Conservation (phyloP, 2,329 filamentous ascomycete genomes). For the Colletotrichum echinochloae region DNA sequence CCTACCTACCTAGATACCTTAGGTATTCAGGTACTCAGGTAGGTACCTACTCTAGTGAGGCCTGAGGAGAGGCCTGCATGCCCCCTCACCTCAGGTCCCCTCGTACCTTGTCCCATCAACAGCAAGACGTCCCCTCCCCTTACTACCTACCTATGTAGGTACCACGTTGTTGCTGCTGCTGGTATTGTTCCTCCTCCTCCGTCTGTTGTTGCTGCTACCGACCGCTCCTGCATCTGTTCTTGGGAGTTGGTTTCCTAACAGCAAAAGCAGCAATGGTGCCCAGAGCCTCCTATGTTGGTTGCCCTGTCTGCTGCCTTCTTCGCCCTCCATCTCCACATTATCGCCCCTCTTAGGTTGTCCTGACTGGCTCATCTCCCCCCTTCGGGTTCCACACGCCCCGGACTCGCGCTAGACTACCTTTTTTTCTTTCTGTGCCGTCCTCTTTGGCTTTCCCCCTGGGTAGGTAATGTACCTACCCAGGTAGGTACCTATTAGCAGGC, state of each 20-base stretch:
- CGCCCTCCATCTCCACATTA: slow-evolving; percentile 47
- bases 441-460: neutral
- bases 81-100: slow-evolving; percentile 38
- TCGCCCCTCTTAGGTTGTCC: slow-evolving; percentile 21
- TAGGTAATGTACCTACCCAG: no score
- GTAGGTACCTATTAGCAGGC: no score
- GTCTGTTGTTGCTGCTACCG: slow-evolving; percentile 26
- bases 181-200: slow-evolving; percentile 3
- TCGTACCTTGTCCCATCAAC: no score
- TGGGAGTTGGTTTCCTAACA: neutral
- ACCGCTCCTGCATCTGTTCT: slow-evolving; percentile 4
- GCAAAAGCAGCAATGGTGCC: neutral
- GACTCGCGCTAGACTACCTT: slow-evolving; percentile 6
- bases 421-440: slow-evolving; percentile 9
- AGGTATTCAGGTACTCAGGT: no score
- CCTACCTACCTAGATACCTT: no score
- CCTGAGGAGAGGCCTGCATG: slow-evolving; percentile 1
- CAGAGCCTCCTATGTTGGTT: neutral
- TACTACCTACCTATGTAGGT: no score
- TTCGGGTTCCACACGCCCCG: slow-evolving; percentile 20
- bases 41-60: neutral
- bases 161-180: slow-evolving; percentile 21
- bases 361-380: slow-evolving; percentile 42
- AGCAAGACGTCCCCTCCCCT: no score
- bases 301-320: slow-evolving; percentile 41